These are phyloP conservation scores for Chlorella sorokiniana DNA, from an alignment of 139 green algal genomes.

Conservation along the genomic window DNA sequence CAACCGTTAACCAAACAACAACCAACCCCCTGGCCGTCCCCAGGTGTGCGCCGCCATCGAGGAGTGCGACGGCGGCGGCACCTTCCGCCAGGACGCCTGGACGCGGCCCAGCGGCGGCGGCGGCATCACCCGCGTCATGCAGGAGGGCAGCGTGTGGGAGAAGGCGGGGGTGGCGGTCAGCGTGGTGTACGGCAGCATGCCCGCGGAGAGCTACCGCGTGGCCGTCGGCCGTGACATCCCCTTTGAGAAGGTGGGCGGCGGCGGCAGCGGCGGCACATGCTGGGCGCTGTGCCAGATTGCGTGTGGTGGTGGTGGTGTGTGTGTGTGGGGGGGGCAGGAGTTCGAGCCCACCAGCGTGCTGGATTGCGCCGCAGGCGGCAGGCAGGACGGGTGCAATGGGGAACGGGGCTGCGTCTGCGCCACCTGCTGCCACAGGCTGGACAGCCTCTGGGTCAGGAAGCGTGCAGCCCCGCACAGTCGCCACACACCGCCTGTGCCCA, in stretches of 20 bases:
- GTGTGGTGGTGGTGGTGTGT: not conserved
- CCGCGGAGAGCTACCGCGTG: conserved; percentile 93
- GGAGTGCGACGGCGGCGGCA: conserved; percentile 85
- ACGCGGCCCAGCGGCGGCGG: conserved; percentile 87
- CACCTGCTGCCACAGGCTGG: too few species aligned
- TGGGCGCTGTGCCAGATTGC: not conserved
- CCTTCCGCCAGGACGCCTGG: conserved; percentile 96
- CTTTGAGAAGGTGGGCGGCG: conserved; percentile 17
- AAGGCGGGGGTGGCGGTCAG: conserved; percentile 73
- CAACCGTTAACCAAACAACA: not conserved
- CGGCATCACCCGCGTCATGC: conserved; percentile 95
- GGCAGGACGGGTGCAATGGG: too few species aligned
- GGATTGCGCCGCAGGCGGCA: too few species aligned
- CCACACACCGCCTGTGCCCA: not conserved
- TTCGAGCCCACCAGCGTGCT: not conserved
- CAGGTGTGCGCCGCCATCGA: conserved; percentile 87
- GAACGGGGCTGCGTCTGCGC: too few species aligned
- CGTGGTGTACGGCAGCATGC: conserved; percentile 98
- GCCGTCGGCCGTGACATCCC: conserved; percentile 66
- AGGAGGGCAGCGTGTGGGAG: conserved; percentile 86
- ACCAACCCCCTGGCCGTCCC: not conserved
- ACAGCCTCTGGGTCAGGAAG: too few species aligned
- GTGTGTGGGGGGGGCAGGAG: not conserved
- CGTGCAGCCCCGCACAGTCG: too few species aligned
- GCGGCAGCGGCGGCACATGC: not conserved